phyloP scores from a whole-genome alignment of 495 filamentous ascomycete species.

The Tuber calosporum region DNA sequence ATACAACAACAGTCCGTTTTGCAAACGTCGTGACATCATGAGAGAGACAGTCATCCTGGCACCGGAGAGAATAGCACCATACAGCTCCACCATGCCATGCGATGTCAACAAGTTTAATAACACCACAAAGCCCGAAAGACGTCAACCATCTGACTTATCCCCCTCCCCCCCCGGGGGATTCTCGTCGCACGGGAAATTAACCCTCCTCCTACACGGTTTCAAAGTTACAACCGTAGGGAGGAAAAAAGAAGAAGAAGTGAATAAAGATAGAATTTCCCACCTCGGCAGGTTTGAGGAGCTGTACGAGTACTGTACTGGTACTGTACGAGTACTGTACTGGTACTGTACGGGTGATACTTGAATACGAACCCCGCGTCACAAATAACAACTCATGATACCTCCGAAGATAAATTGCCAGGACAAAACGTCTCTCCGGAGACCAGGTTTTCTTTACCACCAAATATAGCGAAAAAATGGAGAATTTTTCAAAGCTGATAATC shows the following conservation, averaged over 20 bases:
- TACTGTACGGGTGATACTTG: too few relatives aligned
- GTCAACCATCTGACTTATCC: not conserved
- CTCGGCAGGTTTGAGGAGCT: not conserved
- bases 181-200: not conserved
- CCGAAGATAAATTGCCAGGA: too few relatives aligned
- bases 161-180: not conserved
- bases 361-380: too few relatives aligned
- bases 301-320: not conserved
- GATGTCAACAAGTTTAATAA: not conserved
- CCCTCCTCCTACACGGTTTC: not conserved
- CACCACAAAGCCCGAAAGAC: not conserved
- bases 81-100: not conserved
- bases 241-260: too few relatives aligned
- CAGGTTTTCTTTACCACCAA: too few relatives aligned
- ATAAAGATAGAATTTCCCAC: not conserved
- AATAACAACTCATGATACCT: too few relatives aligned
- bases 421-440: too few relatives aligned
- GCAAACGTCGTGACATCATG: too few relatives aligned
- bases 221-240: not conserved
- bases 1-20: too few relatives aligned
- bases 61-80: not conserved
- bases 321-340: too few relatives aligned
- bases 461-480: too few relatives aligned
- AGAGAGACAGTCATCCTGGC: not conserved
- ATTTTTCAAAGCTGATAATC: too few relatives aligned